Evolutionary conservation across 1,284 basidiomycete species (phyloP), one percentile per base, ranked within the genome.

Genomic region (Pseudozyma sp.): DNA sequence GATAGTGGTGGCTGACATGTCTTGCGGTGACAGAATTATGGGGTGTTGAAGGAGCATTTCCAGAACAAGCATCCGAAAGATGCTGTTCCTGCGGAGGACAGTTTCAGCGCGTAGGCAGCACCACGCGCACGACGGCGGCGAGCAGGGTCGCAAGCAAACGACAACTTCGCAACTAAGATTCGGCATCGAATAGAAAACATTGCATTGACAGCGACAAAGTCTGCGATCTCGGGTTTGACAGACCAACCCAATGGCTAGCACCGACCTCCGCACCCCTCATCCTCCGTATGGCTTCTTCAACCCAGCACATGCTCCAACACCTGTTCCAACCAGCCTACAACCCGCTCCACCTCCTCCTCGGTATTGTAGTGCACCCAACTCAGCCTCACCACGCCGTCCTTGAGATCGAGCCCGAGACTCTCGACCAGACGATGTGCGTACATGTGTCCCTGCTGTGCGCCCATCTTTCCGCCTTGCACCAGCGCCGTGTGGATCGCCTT

Each of bases 281-380:
- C 5, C 2, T 8, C 35, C 35, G 35, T 10, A 14, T 10, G 14
- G 35, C 35, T 8, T 8, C 16, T 17, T 16, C 7, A 19, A 43
- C 30, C 53, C 30, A 63, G 9, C 9, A 63, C 50, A 14, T 43
- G 5, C 2, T 62, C 29, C 39, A 57, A 57, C 73, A 88, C 68
- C 87, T 87, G 68, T 86, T 88, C 62, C 86, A 89, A 51, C 60
- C 54, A 31, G 84, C 0, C 82, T 81, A 49, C 90, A 87, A 75
- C 92, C 89, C 76, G 72, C 85, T 55, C 88, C 81, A 91, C 90
- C 78, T 92, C 91, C 49, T 89, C 87, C 1, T 89, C 86, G 0
- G 91, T 92, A 81, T 92, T 92, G 81, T 92, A 92, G 76, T 93
- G 92, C 17, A 92, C 91, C n/a, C 93, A 84, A 4, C 90, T 92